phyloP scores from a whole-genome alignment of 1,284 basidiomycete genomes.

The Inonotus obliquus region DNA sequence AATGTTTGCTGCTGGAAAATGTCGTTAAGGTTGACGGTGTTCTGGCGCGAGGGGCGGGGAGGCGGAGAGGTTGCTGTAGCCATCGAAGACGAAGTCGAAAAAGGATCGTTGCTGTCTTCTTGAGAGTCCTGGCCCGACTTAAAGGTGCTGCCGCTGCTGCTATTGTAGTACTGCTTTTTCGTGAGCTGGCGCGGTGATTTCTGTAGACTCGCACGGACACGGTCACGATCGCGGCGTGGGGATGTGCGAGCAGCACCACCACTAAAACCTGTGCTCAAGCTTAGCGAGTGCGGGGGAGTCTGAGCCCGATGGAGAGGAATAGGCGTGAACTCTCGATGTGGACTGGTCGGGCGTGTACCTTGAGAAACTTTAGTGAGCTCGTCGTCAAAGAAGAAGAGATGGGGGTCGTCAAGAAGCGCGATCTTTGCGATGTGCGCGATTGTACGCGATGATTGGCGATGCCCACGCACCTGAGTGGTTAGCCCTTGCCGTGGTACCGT shows the following conservation, averaged over 20 bases:
- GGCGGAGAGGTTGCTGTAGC: constrained; percentile 42
- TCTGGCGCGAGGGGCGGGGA: constrained; percentile 73
- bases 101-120: constrained; percentile 3
- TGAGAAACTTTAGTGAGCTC: neutral
- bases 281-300: constrained; percentile 29
- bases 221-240: constrained; percentile 7
- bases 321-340: constrained; percentile 8
- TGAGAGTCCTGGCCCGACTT: neutral
- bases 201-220: constrained; percentile 16
- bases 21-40: constrained; percentile 74
- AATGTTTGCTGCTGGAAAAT: constrained; percentile 39
- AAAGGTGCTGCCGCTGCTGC: neutral
- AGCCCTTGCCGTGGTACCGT: neutral
- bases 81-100: constrained; percentile 8
- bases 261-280: constrained; percentile 29
- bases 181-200: constrained; percentile 15
- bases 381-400: constrained; percentile 23
- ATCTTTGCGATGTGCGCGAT: constrained; percentile 7
- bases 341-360: constrained; percentile 15
- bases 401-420: neutral
- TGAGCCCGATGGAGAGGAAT: constrained; percentile 16
- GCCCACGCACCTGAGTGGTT: neutral
- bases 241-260: neutral
- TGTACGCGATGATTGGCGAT: neutral
- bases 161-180: neutral